Evolutionary conservation across 306 rosid species (phyloP), one percentile per base, ranked within the genome.

Genomic region (Cucurbita argyrosperma): DNA sequence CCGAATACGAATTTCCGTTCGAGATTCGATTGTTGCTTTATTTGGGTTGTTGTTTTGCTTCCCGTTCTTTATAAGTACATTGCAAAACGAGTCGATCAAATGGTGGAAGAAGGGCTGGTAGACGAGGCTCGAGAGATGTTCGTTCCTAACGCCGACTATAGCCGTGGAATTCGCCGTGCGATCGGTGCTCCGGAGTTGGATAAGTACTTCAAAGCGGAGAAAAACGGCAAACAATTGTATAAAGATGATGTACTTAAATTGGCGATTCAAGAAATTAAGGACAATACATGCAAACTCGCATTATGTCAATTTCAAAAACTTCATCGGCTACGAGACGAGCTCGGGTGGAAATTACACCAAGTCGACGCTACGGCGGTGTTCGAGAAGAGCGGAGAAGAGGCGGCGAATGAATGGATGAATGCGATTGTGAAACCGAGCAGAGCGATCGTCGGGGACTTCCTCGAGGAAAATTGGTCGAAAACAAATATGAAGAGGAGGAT

Each of bases 141-240:
- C 49, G 79, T 52, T 26, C 77, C 77, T 0, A 72, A 70, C 0
- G 77, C 59, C 3, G 75, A 79, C 45, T 74, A 76, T 7, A 13
- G 72, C 4, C 75, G 60, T 1, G 81, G 83, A 7, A 70, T 79
- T 0, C 72, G 76, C 0, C 63, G 79, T 16, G 79, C 83, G 2
- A 83, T 83, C 12, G 86, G 83, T 18, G 77, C 47, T 39, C 75
- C 61, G 0, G 86, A 83, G 55, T 8, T 83, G 75, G 67, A 77
- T 1, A 19, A 16, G 16, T 69, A 60, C 57, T 70, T 77, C 57
- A 26, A 12, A 53, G 72, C 75, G 0, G 83, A 77, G 56, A 16
- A 3, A 5, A 61, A 70, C 10, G 5, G 12, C 13, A 61, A 58
- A 39, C 18, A 59, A 59, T 5, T 19, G 2, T 45, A 30, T 1